These are phyloP conservation scores for Adansonia rubrostipa DNA, from an alignment of 441 rosid genomes.

Conservation along the genomic window DNA sequence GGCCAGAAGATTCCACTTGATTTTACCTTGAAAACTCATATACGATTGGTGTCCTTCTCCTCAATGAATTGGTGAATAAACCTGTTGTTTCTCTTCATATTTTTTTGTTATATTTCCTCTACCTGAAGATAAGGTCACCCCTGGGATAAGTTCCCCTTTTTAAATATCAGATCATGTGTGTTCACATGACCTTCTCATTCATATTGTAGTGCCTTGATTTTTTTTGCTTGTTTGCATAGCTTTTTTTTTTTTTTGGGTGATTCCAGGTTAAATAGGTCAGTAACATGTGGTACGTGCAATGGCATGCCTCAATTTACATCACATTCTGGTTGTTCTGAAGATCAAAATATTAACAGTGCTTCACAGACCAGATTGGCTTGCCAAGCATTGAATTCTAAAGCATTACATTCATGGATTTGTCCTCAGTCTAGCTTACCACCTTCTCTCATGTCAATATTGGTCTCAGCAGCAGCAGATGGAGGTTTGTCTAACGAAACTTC, in stretches of 20 bases:
- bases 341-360: slow-evolving; percentile 39
- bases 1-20: slow-evolving; percentile 81
- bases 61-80: slow-evolving; percentile 68
- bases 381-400: slow-evolving; percentile 49
- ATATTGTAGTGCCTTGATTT: no score
- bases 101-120: neutral
- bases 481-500: slow-evolving; percentile 54
- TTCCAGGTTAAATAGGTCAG: slow-evolving; percentile 73
- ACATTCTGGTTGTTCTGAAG: slow-evolving; percentile 39
- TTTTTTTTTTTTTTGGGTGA: neutral
- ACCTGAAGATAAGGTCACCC: neutral
- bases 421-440: slow-evolving; percentile 88
- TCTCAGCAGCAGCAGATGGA: slow-evolving; percentile 57
- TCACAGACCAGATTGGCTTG: slow-evolving; percentile 43
- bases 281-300: slow-evolving; percentile 52
- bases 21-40: slow-evolving; percentile 82
- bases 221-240: neutral
- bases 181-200: neutral
- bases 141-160: neutral
- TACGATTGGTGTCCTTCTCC: slow-evolving; percentile 61
- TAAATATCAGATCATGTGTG: neutral
- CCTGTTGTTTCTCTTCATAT: slow-evolving; percentile 11
- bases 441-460: slow-evolving; percentile 65
- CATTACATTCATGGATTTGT: slow-evolving; percentile 89
- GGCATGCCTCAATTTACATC: slow-evolving; percentile 51